Base-by-base conservation (phyloP, 1,139 yeast genomes). In the Suhomyces choctaworum region DNA sequence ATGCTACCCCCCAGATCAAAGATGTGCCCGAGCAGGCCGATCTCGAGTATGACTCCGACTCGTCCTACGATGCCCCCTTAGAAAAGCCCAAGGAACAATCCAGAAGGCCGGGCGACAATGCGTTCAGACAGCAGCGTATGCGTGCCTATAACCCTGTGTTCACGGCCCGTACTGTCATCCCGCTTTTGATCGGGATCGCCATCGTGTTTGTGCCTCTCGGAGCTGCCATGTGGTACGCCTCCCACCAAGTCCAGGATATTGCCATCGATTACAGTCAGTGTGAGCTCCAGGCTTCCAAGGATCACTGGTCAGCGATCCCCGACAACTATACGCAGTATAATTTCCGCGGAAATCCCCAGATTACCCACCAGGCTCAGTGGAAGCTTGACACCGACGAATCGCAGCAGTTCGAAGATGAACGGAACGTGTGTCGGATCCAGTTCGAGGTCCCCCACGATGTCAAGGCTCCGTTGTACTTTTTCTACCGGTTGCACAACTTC, bases 151-250 rank as follows among this genome's bases (percentile, higher is more conserved):
- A 68, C 54, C 97, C 97, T 2, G 92, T 92, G 35, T 73, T 90
- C 48, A 90, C 97, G 0, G 97, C 97, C 14, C 82, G 77, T 54
- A 84, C 94, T 4, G 95, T 90, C 26, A 76, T 92, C 40, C 97
- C 97, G 2, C 56, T 90, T 36, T 79, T 90, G 51, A 58, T 90
- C 31, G 60, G 72, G 8, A 73, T 92, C 32, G 94, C 96, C 4
- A 70, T 86, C n/a, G 67, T 92, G 9, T 86, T 90, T 54, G 86
- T 90, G 11, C 95, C 97, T 7, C 71, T 92, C 29, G 98, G 98
- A 21, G 97, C 90, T 1, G 90, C 85, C 41, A 80, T 92, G 79
- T 72, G 92, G 60, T 81, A 82, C 44, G 94, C 96, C 4, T 76
- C 92, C n/a, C 68, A 76, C 42, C 67, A 70, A 44, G 83, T 88